phyloP scores from a whole-genome alignment of 129 eudicot genomes.

The carrot (Daucus carota) region DH1_v3.0 NC_030388.2:28954501-28955000 shows the following conservation, averaged over 20 bases:
- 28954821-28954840: not conserved
- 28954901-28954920: no score
- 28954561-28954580: no score
- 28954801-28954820: conserved; percentile 3
- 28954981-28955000: no score
- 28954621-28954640: conserved; percentile 10
- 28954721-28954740: conserved; percentile 10
- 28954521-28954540: conserved; percentile 19
- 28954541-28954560: conserved; percentile 11
- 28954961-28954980: conserved; percentile 5
- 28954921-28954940: not conserved
- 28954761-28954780: conserved; percentile 6
- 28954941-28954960: not conserved
- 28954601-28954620: not conserved
- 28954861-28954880: conserved; percentile 5
- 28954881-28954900: no score
- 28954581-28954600: not conserved
- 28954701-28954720: conserved; percentile 7
- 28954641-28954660: conserved; percentile 9
- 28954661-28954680: not conserved
- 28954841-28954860: conserved; percentile 9
- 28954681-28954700: not conserved
- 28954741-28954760: conserved; percentile 1
- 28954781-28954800: conserved; percentile 11
- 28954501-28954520: conserved; percentile 5